Conservation (phyloP, 2,329 filamentous ascomycete species). For the Torrubiella hemipterigena region DNA sequence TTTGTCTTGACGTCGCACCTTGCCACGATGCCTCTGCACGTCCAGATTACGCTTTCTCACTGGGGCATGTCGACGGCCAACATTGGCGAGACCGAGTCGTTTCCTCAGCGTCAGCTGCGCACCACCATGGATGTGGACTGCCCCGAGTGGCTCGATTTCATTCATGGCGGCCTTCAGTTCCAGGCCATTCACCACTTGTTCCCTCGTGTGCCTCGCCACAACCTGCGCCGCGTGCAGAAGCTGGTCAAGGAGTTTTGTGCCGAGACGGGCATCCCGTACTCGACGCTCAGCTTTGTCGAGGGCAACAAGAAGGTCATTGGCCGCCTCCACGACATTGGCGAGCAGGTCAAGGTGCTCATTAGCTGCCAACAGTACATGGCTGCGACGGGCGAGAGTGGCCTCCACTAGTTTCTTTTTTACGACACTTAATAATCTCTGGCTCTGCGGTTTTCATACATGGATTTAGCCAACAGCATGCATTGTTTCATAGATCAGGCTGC, state of each 20-base stretch:
- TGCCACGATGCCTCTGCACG: slow-evolving; percentile 55
- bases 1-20: slow-evolving; percentile 55
- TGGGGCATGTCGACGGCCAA: slow-evolving; percentile 61
- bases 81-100: slow-evolving; percentile 52
- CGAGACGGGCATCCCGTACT: slow-evolving; percentile 52
- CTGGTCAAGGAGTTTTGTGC: slow-evolving; percentile 51
- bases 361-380: slow-evolving; percentile 43
- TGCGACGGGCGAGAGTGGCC: slow-evolving; percentile 30
- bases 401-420: too few species aligned
- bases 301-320: slow-evolving; percentile 43
- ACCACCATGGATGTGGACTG: slow-evolving; percentile 68
- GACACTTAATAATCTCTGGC: too few species aligned
- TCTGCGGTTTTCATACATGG: too few species aligned
- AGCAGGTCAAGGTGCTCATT: slow-evolving; percentile 47
- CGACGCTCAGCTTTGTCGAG: slow-evolving; percentile 47
- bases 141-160: slow-evolving; percentile 58
- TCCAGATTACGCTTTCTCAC: slow-evolving; percentile 62
- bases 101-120: slow-evolving; percentile 56
- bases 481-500: too few species aligned
- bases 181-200: slow-evolving; percentile 62
- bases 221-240: slow-evolving; percentile 47
- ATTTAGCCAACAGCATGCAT: too few species aligned
- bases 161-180: slow-evolving; percentile 63
- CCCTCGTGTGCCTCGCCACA: slow-evolving; percentile 56
- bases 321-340: slow-evolving; percentile 42